Conservation (phyloP, 2,329 filamentous ascomycete genomes). For the Penicillium concentricum region DNA sequence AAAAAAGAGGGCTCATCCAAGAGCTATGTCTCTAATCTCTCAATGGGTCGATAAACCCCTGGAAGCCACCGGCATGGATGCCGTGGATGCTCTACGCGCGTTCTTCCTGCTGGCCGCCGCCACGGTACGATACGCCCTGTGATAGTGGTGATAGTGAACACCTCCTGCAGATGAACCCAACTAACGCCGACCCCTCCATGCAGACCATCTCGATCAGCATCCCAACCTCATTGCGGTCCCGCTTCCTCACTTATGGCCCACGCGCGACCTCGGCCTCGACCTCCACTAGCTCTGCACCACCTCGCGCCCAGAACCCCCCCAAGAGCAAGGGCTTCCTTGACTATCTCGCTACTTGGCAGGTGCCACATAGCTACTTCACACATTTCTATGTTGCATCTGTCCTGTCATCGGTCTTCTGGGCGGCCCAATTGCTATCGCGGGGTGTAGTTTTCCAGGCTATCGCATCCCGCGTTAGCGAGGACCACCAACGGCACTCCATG, state of each 20-base stretch:
- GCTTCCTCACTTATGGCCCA: constrained; percentile 62
- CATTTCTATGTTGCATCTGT: constrained; percentile 82
- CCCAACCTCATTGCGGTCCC: constrained; percentile 51
- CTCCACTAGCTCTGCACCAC: constrained; percentile 12
- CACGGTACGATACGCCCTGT: constrained; percentile 33
- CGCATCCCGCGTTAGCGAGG: constrained; percentile 44
- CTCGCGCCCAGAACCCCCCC: constrained; percentile 4
- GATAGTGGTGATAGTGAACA: constrained; percentile 29
- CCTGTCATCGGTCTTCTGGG: constrained; percentile 71
- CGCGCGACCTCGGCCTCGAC: constrained; percentile 41
- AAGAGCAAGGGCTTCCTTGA: constrained; percentile 44
- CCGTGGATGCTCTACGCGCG: constrained; percentile 34
- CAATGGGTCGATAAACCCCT: constrained; percentile 16
- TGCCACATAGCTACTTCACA: constrained; percentile 86
- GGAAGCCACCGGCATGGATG: constrained; percentile 17
- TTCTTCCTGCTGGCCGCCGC: constrained; percentile 41
- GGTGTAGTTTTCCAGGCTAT: constrained; percentile 55
- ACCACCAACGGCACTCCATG: constrained; percentile 50
- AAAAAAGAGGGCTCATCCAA: background rate
- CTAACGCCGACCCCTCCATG: constrained; percentile 6
- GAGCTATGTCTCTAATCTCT: constrained; percentile 9
- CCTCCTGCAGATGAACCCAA: constrained; percentile 29
- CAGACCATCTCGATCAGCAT: constrained; percentile 52
- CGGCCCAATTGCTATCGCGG: constrained; percentile 57
- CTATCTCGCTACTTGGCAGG: constrained; percentile 54